A percentile compares a stretch with the other conserved stretches of the same genome.
Evolutionary conservation across 148 eudicot species (phyloP).

Genomic region (Vaccinium vitisidaea): DNA sequence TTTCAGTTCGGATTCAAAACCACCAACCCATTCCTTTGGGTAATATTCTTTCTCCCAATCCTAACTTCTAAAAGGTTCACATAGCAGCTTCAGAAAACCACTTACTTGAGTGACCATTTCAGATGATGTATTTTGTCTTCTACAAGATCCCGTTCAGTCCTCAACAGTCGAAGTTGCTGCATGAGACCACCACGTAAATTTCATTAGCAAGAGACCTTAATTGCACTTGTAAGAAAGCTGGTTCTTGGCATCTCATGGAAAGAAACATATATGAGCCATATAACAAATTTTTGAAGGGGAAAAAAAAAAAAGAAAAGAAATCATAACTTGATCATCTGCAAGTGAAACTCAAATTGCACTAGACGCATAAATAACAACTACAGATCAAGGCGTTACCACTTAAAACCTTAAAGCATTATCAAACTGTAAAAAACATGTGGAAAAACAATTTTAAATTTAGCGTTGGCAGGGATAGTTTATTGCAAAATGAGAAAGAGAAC

Average conservation of each 20-base stretch:
- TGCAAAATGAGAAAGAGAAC: neutral
- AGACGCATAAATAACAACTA: neutral
- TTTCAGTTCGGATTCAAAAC: neutral
- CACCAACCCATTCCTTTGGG: neutral
- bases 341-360: neutral
- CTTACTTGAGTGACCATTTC: slow-evolving; percentile 67
- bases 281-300: neutral
- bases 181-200: neutral
- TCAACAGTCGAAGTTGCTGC: slow-evolving; percentile 77
- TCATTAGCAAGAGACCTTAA: neutral
- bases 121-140: slow-evolving; percentile 83
- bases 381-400: neutral
- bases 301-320: neutral
- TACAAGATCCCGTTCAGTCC: slow-evolving; percentile 71
- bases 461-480: neutral
- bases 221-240: neutral
- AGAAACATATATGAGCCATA: neutral
- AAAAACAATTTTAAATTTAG: neutral
- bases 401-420: neutral
- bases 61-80: neutral
- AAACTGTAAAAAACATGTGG: neutral
- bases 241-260: neutral
- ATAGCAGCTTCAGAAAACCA: neutral
- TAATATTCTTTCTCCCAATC: neutral
- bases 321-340: neutral